Conservation (phyloP, 2,329 filamentous ascomycete species). For the Hymenoscyphus salicellus region DNA sequence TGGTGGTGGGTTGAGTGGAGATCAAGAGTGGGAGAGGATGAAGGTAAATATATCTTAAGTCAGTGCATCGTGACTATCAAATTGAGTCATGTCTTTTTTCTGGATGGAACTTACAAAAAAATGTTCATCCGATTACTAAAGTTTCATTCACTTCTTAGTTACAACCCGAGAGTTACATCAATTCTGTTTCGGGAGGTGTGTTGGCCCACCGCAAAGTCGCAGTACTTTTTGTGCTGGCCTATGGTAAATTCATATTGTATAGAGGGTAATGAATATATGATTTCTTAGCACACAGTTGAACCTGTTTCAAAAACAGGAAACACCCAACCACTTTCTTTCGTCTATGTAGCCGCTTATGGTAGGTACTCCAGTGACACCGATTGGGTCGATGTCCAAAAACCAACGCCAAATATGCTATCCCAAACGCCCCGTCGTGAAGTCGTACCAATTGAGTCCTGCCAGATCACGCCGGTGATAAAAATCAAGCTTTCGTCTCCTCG, state of each 20-base stretch:
- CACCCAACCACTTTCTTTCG: neutral
- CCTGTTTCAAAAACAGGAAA: neutral
- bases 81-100: neutral
- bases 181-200: neutral
- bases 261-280: neutral
- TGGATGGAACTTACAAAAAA: neutral
- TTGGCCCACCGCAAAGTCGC: neutral
- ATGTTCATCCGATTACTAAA: neutral
- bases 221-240: neutral
- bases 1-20: neutral
- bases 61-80: neutral
- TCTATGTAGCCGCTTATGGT: slow-evolving; percentile 3
- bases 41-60: neutral
- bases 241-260: neutral
- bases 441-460: neutral
- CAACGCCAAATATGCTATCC: slow-evolving; percentile 3
- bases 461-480: neutral
- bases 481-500: slow-evolving; percentile 19
- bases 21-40: slow-evolving; percentile 11
- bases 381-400: neutral
- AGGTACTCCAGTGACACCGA: neutral
- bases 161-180: neutral
- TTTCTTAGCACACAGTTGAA: neutral
- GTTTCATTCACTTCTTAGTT: neutral
- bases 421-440: neutral